Evolutionary conservation across 169 alveolate genomes (phyloP).

Genomic region (Eimeria necatrix): DNA sequence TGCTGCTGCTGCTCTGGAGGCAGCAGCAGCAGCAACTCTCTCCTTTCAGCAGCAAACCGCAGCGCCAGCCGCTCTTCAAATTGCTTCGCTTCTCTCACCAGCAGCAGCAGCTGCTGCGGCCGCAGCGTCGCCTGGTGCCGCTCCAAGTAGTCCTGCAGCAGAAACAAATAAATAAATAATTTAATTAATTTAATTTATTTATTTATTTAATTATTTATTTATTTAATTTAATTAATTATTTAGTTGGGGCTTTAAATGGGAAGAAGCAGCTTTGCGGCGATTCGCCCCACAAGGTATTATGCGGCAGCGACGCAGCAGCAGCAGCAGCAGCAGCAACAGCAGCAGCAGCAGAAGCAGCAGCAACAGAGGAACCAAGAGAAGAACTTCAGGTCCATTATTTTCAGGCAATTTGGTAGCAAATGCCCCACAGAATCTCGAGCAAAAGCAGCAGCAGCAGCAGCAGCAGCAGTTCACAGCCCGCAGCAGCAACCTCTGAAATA

Average conservation of each 20-base stretch:
- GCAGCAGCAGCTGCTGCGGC: constrained; percentile 13
- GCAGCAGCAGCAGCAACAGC: constrained; percentile 31
- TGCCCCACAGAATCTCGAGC: too few species aligned
- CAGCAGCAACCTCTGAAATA: background rate
- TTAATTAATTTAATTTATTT: background rate
- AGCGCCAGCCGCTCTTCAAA: background rate
- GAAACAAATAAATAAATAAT: background rate
- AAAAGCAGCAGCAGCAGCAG: background rate
- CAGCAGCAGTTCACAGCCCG: background rate
- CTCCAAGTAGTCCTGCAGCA: background rate
- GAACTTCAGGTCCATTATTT: too few species aligned
- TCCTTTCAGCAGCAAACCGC: constrained; percentile 4
- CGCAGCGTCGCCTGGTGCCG: background rate
- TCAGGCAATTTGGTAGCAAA: too few species aligned
- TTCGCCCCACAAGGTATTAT: background rate
- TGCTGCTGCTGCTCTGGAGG: background rate
- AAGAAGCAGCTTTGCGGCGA: background rate
- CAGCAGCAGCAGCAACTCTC: constrained; percentile 27
- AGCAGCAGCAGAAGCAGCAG: constrained; percentile 4
- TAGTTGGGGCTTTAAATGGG: background rate
- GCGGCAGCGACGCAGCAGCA: background rate
- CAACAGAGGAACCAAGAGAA: too few species aligned
- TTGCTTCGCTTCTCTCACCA: background rate
- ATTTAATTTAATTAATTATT: too few species aligned
- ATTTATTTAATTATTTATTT: background rate